Percentiles rank a stretch among this genome's conserved stretches.
phyloP scores from a whole-genome alignment of 1,284 basidiomycete species.

The Peniophora sp. region DNA sequence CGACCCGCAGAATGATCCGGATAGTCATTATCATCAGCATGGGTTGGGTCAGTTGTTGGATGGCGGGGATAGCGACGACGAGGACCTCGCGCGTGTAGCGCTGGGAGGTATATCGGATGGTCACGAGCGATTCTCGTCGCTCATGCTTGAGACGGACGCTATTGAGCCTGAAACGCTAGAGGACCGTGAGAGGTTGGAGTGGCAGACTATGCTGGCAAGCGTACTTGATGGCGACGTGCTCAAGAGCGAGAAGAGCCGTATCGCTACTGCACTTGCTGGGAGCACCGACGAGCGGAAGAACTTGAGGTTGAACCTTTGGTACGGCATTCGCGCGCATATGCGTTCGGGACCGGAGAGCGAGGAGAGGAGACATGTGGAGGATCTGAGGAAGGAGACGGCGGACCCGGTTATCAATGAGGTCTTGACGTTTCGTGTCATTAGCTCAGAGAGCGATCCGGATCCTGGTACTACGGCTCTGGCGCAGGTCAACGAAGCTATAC shows the following conservation, averaged over 20 bases:
- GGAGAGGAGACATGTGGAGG: slow-evolving; percentile 77
- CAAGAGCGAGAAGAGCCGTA: slow-evolving; percentile 87
- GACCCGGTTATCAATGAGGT: slow-evolving; percentile 83
- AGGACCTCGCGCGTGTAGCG: slow-evolving; percentile 40
- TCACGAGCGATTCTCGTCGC: slow-evolving; percentile 44
- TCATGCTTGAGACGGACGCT: slow-evolving; percentile 51
- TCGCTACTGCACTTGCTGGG: slow-evolving; percentile 65
- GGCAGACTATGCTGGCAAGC: slow-evolving; percentile 91
- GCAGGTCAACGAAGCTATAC: slow-evolving; percentile 69
- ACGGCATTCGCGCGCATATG: slow-evolving; percentile 84
- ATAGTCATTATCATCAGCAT: slow-evolving; percentile 67
- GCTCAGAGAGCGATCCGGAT: slow-evolving; percentile 33
- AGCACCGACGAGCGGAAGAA: slow-evolving; percentile 65
- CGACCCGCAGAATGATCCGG: slow-evolving; percentile 65
- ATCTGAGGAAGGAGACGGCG: slow-evolving; percentile 73
- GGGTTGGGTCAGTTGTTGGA: slow-evolving; percentile 66
- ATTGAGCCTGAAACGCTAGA: slow-evolving; percentile 58
- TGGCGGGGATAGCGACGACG: slow-evolving; percentile 71
- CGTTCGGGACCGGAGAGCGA: slow-evolving; percentile 76
- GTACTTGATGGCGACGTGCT: slow-evolving; percentile 91
- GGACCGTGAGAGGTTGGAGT: slow-evolving; percentile 81
- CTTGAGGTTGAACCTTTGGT: slow-evolving; percentile 71
- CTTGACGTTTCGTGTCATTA: slow-evolving; percentile 57
- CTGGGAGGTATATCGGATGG: slow-evolving; percentile 33
- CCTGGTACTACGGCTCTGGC: slow-evolving; percentile 50